Base-by-base conservation (phyloP, 495 filamentous ascomycete species). In the Sporormia fimetaria region DNA sequence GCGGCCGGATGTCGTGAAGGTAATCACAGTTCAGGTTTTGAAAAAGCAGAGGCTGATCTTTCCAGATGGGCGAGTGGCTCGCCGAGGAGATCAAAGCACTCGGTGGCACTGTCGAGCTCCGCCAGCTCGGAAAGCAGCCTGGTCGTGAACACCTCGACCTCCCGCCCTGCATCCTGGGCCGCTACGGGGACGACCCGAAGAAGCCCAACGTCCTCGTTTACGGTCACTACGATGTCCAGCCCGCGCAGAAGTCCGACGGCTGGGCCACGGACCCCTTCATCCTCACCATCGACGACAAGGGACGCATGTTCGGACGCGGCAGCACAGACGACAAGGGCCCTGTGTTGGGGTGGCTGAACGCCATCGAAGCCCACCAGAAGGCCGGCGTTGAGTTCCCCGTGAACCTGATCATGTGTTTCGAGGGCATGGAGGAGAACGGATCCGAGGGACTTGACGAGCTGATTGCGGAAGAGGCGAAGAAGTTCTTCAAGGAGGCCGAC, bases 371-470 rank as follows among this genome's bases (percentile, higher is more conserved):
- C 8, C 90, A 99, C 70, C 75, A 87, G 62, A 86, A 83, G 62
- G 87, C 92, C 35, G 85, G 87, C 27, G 69, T 95, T 33, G 88
- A 94, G 33, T 78, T 96, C 57, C 92, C 92, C 4, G 88, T 99
- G 51, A 99, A 99, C 69, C 71, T 99, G 41, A 74, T 99, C 21
- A 95, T 94, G 86, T 99, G 92, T 70, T 99, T 99, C 56, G 92
- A 99, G 65, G 92, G 92, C 28, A 99, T 99, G 92, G 90, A 99
- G 66, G 92, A 99, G 66, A 93, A 94, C 60, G 92, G 92, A 27
- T 94, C 85, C 0, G 92, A 96, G 55, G 92, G 92, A 26, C 72
- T 99, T 27, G 88, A 99, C 47, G 88, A 94, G 29, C 81, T 95
- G 47, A 94, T 99, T 61, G 68, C 80, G 46, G 76, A 70, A 12